Conservation (phyloP, 192 early-diverging fungal genomes). For the Coemansia asiatica region DNA sequence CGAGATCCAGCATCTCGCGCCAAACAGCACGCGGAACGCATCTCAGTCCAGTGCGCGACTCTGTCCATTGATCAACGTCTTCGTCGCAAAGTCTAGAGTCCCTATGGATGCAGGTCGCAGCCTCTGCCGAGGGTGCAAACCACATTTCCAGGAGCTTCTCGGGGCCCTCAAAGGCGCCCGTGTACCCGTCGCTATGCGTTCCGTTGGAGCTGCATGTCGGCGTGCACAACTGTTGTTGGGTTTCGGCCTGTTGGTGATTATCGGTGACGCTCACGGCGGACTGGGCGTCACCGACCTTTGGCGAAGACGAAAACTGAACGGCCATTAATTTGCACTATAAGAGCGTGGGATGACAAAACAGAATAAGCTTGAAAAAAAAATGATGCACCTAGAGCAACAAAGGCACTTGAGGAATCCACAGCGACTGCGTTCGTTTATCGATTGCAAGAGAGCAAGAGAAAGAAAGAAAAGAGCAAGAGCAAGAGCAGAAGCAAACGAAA, state of each 20-base stretch:
- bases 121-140: conserved; percentile 62
- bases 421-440: neutral
- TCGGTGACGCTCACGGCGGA: conserved; percentile 53
- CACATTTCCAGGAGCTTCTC: conserved; percentile 98
- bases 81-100: conserved; percentile 27
- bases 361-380: neutral
- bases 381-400: neutral
- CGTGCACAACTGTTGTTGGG: conserved; percentile 29
- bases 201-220: conserved; percentile 50
- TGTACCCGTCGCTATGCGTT: conserved; percentile 55
- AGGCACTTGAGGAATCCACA: neutral
- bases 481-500: neutral
- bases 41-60: conserved; percentile 64
- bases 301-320: conserved; percentile 32
- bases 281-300: conserved; percentile 53
- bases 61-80: conserved; percentile 40
- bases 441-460: neutral
- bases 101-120: conserved; percentile 24
- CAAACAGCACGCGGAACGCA: conserved; percentile 73
- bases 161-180: conserved; percentile 88
- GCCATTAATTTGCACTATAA: conserved; percentile 3
- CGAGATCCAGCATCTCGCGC: conserved; percentile 92
- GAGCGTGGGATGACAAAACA: neutral
- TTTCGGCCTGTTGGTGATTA: conserved; percentile 45
- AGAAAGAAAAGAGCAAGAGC: neutral